Evolutionary conservation across 345 rosid species (phyloP), one percentile per base, ranked within the genome.

Genomic region (Dipteronia dyeriana): DNA sequence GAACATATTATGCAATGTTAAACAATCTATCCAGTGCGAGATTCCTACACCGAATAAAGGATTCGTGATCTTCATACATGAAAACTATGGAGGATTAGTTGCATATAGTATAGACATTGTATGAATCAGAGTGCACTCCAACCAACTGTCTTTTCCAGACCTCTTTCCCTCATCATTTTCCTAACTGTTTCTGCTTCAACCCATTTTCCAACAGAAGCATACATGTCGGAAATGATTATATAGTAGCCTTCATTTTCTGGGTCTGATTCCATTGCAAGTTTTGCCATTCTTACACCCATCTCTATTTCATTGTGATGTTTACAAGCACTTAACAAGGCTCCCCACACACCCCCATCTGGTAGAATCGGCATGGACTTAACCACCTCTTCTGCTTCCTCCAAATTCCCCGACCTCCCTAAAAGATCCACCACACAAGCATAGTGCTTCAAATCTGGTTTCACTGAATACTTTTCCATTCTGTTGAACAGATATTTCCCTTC

Each of bases 321-420:
- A 78, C 94, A 88, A 10, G 92, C 83, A 85, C 87, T 85, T 78
- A 92, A 76, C 43, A 90, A 56, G 53, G 89, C 82, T 77, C 92
- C 97, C 97, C 97, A 90, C 51, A 92, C 78, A 57, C 84, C 92
- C 0, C 88, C 89, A 73, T 92, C 94, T 12, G 91, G 91, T 54
- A 69, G 61, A 61, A 86, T 78, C 3, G 97, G 94, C 94, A 90
- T 86, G 6, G 89, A 86, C 83, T 82, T 64, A 38, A 90, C 88
- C 73, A 86, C 59, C 66, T 82, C 83, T 82, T 92, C 94, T 62
- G 92, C 94, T 78, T 86, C 92, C 39, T 84, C 79, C 68, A 92
- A 76, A 61, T 86, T 75, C 75, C 94, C 94, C 49, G 92, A 87
- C 86, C 90, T 84, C 62, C 92, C 87, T 34, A 92, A 86, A 78